These are phyloP conservation scores for Obba rivulosa DNA, from an alignment of 768 basidiomycete species.

Conservation along the genomic window DNA sequence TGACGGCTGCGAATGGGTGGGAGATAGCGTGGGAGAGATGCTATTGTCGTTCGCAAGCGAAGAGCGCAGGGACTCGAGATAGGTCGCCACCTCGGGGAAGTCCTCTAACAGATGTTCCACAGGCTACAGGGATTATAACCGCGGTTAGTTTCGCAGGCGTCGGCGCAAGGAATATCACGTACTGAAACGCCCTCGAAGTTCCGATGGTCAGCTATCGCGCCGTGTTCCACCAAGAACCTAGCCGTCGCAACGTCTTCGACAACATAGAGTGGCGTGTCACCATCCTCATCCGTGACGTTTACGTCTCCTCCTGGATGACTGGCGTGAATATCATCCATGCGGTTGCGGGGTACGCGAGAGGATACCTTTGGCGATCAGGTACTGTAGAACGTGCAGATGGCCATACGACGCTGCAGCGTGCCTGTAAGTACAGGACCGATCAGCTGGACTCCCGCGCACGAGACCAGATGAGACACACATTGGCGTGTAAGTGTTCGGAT, in stretches of 20 bases:
- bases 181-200: conserved; percentile 79
- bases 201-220: conserved; percentile 54
- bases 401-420: conserved; percentile 94
- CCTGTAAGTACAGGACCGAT: conserved; percentile 32
- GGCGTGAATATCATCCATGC: not conserved
- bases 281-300: conserved; percentile 80
- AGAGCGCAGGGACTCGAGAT: conserved; percentile 38
- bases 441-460: not conserved
- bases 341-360: conserved; percentile 2
- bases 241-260: conserved; percentile 82
- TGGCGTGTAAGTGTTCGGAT: conserved; percentile 73
- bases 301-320: conserved; percentile 67
- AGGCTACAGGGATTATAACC: conserved; percentile 39
- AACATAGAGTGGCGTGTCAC: conserved; percentile 89
- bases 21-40: not conserved
- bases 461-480: conserved; percentile 42
- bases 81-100: conserved; percentile 61
- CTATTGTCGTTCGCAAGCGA: conserved; percentile 17
- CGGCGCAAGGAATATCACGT: conserved; percentile 23
- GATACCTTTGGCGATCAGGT: conserved; percentile 68
- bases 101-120: conserved; percentile 67
- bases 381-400: conserved; percentile 68
- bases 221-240: conserved; percentile 70
- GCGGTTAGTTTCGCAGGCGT: not conserved
- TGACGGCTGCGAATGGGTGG: conserved; percentile 36